Evolutionary conservation across 78 protist genomes (phyloP).

Genomic region (Dictyostelium purpureum): DNA sequence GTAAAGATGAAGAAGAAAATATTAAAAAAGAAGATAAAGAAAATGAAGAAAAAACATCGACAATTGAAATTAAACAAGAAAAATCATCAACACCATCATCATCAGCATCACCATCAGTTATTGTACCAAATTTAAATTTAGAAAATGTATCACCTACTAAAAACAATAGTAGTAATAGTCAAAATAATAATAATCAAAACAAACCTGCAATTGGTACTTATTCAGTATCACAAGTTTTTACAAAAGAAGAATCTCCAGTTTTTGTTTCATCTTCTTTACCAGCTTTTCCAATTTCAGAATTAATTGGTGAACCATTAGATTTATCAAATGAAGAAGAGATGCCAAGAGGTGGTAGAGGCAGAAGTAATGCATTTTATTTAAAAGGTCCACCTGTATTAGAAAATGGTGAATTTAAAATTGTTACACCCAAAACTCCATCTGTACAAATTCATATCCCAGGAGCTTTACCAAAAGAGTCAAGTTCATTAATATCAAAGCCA

Average conservation of each 20-base stretch:
- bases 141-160: slow-evolving; percentile 8
- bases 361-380: slow-evolving; percentile 71
- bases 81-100: too few relatives aligned
- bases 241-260: background rate
- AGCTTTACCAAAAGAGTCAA: slow-evolving; percentile 43
- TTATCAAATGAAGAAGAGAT: slow-evolving; percentile 24
- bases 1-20: background rate
- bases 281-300: background rate
- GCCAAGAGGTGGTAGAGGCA: slow-evolving; percentile 70
- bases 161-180: background rate
- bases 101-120: too few relatives aligned
- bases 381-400: slow-evolving; percentile 55
- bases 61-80: background rate
- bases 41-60: background rate
- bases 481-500: slow-evolving; percentile 53
- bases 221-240: background rate
- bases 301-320: background rate
- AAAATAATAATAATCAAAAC: background rate
- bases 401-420: slow-evolving; percentile 51
- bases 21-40: background rate
- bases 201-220: background rate
- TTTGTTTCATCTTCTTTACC: slow-evolving; percentile 41
- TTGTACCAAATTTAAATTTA: slow-evolving; percentile 1
- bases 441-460: background rate
- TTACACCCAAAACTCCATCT: slow-evolving; percentile 13